Percentiles rank a stretch among this genome's conserved stretches.
Evolutionary conservation across 305 asterid species (phyloP).

Genomic region (Ajuga reptans): DNA sequence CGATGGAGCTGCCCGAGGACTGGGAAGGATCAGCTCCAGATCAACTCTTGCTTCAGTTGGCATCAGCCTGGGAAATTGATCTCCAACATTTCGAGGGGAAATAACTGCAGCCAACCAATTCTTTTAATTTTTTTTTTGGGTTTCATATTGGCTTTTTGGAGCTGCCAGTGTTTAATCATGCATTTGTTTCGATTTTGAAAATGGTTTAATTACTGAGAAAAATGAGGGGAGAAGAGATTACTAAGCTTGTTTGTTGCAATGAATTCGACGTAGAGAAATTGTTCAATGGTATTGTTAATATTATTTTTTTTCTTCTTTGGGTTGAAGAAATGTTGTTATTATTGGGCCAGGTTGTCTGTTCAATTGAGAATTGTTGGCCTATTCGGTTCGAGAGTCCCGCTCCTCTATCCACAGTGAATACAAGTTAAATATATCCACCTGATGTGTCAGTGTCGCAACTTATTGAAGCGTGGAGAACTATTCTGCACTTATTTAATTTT

Average conservation of each 20-base stretch:
- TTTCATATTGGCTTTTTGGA: conserved; percentile 8
- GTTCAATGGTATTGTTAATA: not conserved
- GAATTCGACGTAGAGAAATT: not conserved
- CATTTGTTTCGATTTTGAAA: conserved; percentile 4
- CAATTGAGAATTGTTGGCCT: no score
- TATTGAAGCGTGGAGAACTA: no score
- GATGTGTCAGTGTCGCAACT: no score
- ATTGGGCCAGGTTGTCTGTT: no score
- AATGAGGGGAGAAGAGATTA: not conserved
- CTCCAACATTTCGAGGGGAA: conserved; percentile 51
- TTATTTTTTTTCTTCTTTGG: not conserved
- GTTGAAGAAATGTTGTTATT: not conserved
- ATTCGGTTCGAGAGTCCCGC: no score
- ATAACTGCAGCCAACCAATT: conserved; percentile 22
- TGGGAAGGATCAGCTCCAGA: conserved; percentile 91
- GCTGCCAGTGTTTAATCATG: conserved; percentile 1
- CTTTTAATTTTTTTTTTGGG: not conserved
- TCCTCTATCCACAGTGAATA: no score
- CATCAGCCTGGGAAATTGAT: conserved; percentile 87
- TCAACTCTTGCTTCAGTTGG: conserved; percentile 67
- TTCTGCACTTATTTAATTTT: no score
- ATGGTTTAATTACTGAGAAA: not conserved
- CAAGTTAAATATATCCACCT: no score
- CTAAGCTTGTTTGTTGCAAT: conserved; percentile 3
- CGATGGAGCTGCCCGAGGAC: conserved; percentile 64